A percentile compares a stretch with the other conserved stretches of the same genome.
These are phyloP conservation scores for Daldinia sp. DNA, from an alignment of 2,329 filamentous ascomycete species.

Conservation along the genomic window DNA sequence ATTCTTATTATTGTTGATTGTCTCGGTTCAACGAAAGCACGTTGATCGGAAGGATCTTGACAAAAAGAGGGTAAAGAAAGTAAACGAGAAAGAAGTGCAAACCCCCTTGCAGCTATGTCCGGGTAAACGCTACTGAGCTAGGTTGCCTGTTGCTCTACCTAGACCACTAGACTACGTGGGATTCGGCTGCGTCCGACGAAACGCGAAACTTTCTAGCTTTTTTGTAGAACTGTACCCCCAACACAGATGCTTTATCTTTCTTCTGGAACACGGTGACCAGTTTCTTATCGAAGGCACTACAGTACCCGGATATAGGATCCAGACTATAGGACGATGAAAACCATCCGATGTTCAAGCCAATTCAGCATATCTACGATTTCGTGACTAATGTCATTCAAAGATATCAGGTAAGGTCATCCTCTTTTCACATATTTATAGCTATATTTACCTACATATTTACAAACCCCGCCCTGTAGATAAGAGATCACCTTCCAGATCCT, in stretches of 20 bases:
- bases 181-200: background rate
- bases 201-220: background rate
- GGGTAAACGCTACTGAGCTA: too few species aligned
- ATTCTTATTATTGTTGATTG: background rate
- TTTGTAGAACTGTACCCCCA: background rate
- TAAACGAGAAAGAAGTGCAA: background rate
- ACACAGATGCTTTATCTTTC: background rate
- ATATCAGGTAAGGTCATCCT: background rate
- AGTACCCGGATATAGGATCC: background rate
- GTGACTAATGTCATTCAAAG: background rate
- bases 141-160: background rate
- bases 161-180: background rate
- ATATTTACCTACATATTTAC: background rate
- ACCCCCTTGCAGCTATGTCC: background rate
- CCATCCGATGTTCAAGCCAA: background rate
- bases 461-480: slow-evolving; percentile 28
- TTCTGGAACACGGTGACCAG: background rate
- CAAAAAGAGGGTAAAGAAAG: background rate
- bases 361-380: background rate
- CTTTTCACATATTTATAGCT: background rate
- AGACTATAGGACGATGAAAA: background rate
- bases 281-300: background rate
- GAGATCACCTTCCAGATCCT: slow-evolving; percentile 7
- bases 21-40: background rate
- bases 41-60: background rate